Percentiles rank a stretch among this genome's conserved stretches.
Evolutionary conservation across 768 basidiomycete species (phyloP).

Genomic region (Termitomyces sp.): DNA sequence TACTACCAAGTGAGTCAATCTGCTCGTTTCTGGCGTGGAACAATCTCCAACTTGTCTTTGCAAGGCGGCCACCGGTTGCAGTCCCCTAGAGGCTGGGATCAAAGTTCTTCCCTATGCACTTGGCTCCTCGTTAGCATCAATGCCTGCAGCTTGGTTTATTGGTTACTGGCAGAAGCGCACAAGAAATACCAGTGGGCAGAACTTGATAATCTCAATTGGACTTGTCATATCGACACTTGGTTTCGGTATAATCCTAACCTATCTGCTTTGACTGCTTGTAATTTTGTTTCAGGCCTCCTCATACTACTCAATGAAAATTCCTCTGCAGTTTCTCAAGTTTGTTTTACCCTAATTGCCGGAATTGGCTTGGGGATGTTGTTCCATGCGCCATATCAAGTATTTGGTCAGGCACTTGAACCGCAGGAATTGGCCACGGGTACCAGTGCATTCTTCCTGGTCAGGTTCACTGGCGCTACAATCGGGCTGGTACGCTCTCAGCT

Average conservation of each 20-base stretch:
- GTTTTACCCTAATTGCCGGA: constrained; percentile 69
- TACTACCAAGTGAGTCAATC: constrained; percentile 62
- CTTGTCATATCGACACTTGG: constrained; percentile 62
- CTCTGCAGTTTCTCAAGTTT: constrained; percentile 33
- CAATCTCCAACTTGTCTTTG: not conserved
- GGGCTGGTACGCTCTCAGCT: constrained; percentile 53
- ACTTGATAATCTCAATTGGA: constrained; percentile 56
- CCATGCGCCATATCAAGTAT: constrained; percentile 81
- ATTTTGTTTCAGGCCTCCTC: constrained; percentile 50
- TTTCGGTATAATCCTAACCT: constrained; percentile 50
- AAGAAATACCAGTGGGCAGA: constrained; percentile 57
- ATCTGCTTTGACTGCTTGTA: not conserved
- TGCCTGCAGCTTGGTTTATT: constrained; percentile 84
- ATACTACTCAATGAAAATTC: constrained; percentile 54
- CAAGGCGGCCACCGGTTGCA: constrained; percentile 65
- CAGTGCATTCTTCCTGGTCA: constrained; percentile 81
- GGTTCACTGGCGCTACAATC: constrained; percentile 81
- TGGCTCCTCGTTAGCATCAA: constrained; percentile 78
- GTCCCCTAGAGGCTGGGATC: constrained; percentile 69
- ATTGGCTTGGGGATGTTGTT: constrained; percentile 80
- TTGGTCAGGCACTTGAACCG: constrained; percentile 58
- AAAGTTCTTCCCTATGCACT: constrained; percentile 80
- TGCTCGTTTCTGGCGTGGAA: constrained; percentile 1
- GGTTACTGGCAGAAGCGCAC: constrained; percentile 55
- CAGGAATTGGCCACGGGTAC: constrained; percentile 73